A percentile compares a stretch with the other conserved stretches of the same genome.
phyloP scores from a whole-genome alignment of 2,329 filamentous ascomycete genomes.

The Aulographum hederae region DNA sequence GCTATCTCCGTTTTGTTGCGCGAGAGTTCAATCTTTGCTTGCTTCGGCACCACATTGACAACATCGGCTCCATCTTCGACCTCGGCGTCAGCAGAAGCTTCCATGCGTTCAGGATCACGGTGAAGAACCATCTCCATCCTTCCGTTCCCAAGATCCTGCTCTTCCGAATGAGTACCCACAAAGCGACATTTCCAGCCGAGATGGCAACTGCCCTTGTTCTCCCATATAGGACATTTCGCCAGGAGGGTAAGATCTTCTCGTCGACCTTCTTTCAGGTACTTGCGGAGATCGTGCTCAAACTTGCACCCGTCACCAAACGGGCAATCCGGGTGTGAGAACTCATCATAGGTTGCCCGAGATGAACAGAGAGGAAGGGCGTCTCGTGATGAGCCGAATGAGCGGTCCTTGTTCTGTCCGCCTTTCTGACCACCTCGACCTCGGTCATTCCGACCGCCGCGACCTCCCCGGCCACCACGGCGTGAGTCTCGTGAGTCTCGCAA shows the following conservation, averaged over 20 bases:
- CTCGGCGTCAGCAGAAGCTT: constrained; percentile 23
- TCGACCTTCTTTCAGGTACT: constrained; percentile 69
- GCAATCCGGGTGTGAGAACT: constrained; percentile 67
- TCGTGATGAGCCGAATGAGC: constrained; percentile 61
- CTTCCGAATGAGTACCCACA: constrained; percentile 68
- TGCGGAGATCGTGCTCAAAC: constrained; percentile 65
- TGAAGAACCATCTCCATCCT: constrained; percentile 63
- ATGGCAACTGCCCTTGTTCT: constrained; percentile 55
- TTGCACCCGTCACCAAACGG: constrained; percentile 66
- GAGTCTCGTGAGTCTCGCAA: too few relatives aligned
- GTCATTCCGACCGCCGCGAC: constrained; percentile 6
- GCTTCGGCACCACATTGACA: constrained; percentile 53
- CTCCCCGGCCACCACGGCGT: too few relatives aligned
- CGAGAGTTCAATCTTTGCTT: constrained; percentile 56
- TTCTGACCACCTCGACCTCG: constrained; percentile 24
- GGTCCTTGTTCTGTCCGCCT: constrained; percentile 65
- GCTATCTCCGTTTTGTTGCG: constrained; percentile 52
- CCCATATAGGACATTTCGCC: constrained; percentile 68
- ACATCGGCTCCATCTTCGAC: constrained; percentile 37
- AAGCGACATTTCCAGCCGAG: constrained; percentile 93
- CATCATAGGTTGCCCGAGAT: constrained; percentile 49
- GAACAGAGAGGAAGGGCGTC: constrained; percentile 66
- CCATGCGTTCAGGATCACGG: constrained; percentile 24
- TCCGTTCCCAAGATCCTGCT: constrained; percentile 61
- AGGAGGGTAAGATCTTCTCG: constrained; percentile 52